Conservation (phyloP, 2,329 filamentous ascomycete species). For the Neofusicoccum laricinum region DNA sequence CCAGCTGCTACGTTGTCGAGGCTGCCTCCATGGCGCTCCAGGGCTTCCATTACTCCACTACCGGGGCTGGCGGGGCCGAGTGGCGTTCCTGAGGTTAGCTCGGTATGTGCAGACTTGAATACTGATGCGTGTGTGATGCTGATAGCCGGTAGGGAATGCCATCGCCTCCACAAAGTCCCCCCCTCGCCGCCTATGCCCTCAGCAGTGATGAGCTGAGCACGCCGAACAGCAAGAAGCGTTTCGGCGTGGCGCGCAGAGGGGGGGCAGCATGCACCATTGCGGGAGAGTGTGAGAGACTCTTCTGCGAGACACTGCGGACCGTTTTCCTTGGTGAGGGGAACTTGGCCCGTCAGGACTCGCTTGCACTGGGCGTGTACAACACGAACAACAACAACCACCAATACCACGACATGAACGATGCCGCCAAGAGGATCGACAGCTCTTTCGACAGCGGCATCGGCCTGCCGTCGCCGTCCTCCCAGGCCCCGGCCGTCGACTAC, state of each 20-base stretch:
- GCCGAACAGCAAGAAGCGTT: conserved; percentile 27
- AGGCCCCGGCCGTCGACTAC: conserved; percentile 23
- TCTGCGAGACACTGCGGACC: conserved; percentile 91
- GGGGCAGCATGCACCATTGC: conserved; percentile 95
- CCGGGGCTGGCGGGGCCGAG: conserved; percentile 65
- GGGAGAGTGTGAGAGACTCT: conserved; percentile 99
- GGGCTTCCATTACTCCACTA: conserved; percentile 95
- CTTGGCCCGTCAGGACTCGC: conserved; percentile 72
- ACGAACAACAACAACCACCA: conserved; percentile 28
- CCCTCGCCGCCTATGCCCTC: conserved; percentile 71
- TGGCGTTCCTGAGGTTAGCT: conserved; percentile 47
- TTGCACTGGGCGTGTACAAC: conserved; percentile 71
- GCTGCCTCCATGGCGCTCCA: conserved; percentile 65
- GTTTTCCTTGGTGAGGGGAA: conserved; percentile 97
- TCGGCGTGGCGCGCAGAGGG: conserved; percentile 57
- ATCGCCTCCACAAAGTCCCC: conserved; percentile 84
- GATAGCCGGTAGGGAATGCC: conserved; percentile 64
- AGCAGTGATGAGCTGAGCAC: conserved; percentile 58
- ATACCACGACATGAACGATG: conserved; percentile 21
- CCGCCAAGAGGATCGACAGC: conserved; percentile 67
- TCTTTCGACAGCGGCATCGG: conserved; percentile 27
- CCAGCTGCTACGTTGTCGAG: conserved; percentile 87
- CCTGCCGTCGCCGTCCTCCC: conserved; percentile 31
- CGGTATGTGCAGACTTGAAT: conserved; percentile 30
- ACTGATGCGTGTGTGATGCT: conserved; percentile 14